Evolutionary conservation across 2,329 filamentous ascomycete genomes (phyloP).

Genomic region (Ceratocystis albifundus): DNA sequence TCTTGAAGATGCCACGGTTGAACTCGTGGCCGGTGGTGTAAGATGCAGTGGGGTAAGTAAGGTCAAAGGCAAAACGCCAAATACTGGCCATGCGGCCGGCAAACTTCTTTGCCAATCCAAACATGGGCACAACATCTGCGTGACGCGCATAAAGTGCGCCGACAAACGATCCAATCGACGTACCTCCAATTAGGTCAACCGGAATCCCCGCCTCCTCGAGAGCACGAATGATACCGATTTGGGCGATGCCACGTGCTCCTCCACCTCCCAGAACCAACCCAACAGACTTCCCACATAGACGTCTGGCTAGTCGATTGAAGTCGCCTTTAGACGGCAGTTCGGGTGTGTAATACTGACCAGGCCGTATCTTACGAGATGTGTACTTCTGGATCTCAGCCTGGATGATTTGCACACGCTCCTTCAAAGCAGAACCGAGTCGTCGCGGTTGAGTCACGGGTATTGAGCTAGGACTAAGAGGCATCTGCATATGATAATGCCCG

Average conservation of each 20-base stretch:
- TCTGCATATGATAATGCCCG: constrained; percentile 93
- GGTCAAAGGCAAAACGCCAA: constrained; percentile 92
- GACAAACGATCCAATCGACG: constrained; percentile 91
- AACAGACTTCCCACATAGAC: constrained; percentile 86
- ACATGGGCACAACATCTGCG: constrained; percentile 93
- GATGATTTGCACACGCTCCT: constrained; percentile 83
- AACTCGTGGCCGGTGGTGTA: constrained; percentile 99
- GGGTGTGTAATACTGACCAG: constrained; percentile 77
- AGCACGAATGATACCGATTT: constrained; percentile 86
- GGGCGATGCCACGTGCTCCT: constrained; percentile 80
- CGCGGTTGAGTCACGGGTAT: constrained; percentile 37
- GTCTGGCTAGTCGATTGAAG: constrained; percentile 81
- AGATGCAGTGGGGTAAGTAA: constrained; percentile 91
- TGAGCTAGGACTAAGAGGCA: constrained; percentile 37
- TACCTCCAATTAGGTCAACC: constrained; percentile 89
- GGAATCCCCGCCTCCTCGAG: constrained; percentile 94
- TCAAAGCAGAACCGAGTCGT: constrained; percentile 72
- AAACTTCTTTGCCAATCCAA: constrained; percentile 93
- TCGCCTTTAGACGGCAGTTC: constrained; percentile 93
- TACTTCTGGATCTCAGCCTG: constrained; percentile 98
- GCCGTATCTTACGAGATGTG: constrained; percentile 81
- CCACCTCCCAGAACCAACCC: constrained; percentile 89
- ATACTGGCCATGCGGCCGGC: constrained; percentile 97
- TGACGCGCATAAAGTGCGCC: constrained; percentile 92
- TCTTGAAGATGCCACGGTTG: constrained; percentile 97